Evolutionary conservation across 148 eudicot genomes (phyloP), one percentile per base, ranked within the genome.

Genomic region (Fagopyrum esculentum): DNA sequence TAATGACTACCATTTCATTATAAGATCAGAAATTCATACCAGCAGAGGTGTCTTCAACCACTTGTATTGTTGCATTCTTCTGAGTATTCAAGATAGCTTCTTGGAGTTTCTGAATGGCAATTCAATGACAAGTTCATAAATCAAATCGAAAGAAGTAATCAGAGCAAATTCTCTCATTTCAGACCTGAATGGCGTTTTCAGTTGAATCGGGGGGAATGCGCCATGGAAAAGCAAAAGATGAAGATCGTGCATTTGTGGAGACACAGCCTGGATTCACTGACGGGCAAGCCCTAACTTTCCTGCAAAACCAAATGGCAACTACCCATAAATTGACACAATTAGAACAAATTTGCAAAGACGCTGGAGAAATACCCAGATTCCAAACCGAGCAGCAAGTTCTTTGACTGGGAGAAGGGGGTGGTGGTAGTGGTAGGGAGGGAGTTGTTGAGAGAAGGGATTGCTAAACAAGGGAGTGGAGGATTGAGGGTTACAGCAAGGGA

Each of bases 401-500:
- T 89, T 79, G 98, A 75, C 79, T 94, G 96, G 16, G 98, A 87
- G 72, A 94, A 94, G 1, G 98, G 98, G 59, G 97, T 92, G 79
- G 93, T 87, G 1, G 98, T 97, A 64, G 97, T 92, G 79, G 93
- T 87, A 15, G 91, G 78, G 10, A 78, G 45, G 9, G 48, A 81
- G 68, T 69, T 86, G 52, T 72, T 86, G 52, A 80, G 76, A 17
- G 89, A 85, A 82, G 98, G 97, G 59, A 90, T 84, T 59, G 97
- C 97, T 0, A 73, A 69, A 44, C 86, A 86, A 19, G 97, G 90
- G 4, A 87, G 76, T 19, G 97, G 96, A 54, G 92, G 72, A 63
- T 80, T 77, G 2, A 93, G 81, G 76, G 87, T 72, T 49, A 91
- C 40, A 43, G 95, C 82, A 26, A 93, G 75, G 61, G 97, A 86